Evolutionary conservation across 306 rosid species (phyloP).

Genomic region (Glycine latifolia): DNA sequence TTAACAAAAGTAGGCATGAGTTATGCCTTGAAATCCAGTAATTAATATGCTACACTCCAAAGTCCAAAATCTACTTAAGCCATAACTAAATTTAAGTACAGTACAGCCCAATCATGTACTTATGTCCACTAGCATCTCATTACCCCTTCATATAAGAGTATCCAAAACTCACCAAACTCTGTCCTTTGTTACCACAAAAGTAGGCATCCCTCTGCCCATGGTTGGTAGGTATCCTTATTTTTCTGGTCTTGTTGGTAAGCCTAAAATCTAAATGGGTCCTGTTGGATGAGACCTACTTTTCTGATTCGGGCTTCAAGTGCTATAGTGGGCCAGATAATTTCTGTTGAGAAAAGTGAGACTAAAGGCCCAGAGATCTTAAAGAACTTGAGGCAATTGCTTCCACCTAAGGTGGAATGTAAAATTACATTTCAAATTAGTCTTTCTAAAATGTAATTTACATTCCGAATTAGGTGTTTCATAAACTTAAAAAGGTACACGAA

Average conservation of each 20-base stretch:
- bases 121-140: not conserved
- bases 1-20: slow-evolving; percentile 43
- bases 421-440: too few species aligned
- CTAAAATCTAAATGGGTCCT: not conserved
- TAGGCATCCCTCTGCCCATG: not conserved
- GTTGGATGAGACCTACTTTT: not conserved
- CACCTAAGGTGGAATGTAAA: too few species aligned
- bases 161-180: not conserved
- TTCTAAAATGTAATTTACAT: too few species aligned
- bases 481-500: too few species aligned
- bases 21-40: slow-evolving; percentile 34
- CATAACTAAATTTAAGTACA: slow-evolving; percentile 28
- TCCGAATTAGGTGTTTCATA: too few species aligned
- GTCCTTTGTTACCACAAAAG: not conserved
- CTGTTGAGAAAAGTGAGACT: too few species aligned
- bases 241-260: too few species aligned
- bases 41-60: slow-evolving; percentile 12
- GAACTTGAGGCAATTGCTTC: too few species aligned
- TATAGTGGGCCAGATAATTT: not conserved
- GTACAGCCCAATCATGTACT: not conserved
- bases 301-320: slow-evolving; percentile 1
- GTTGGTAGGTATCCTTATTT: not conserved
- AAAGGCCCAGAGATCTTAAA: not conserved
- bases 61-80: slow-evolving; percentile 2
- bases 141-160: slow-evolving; percentile 12